A percentile compares a stretch with the other conserved stretches of the same genome.
Conservation (phyloP, 306 rosid species). For the Prunus mongolica region DNA sequence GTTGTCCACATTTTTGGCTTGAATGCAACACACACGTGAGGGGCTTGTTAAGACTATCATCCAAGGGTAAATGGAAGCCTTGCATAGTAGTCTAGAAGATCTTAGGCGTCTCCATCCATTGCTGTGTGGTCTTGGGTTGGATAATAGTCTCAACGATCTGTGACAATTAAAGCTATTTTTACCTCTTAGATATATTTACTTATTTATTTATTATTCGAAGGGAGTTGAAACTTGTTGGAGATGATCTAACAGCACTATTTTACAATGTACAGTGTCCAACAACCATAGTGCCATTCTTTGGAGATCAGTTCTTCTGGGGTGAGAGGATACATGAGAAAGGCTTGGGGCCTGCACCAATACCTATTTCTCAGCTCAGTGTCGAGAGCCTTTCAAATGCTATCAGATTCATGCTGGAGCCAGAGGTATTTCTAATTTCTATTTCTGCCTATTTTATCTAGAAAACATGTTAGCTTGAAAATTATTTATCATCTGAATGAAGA, state of each 20-base stretch:
- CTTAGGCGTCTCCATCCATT: too few species aligned
- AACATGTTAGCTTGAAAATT: background rate
- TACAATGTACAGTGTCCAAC: conserved; percentile 76
- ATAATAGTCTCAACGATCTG: background rate
- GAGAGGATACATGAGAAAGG: conserved; percentile 73
- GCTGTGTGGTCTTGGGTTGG: too few species aligned
- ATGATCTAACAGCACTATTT: conserved; percentile 18
- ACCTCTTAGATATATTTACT: background rate
- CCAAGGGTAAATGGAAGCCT: background rate
- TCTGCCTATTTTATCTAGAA: background rate
- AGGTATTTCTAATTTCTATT: conserved; percentile 44
- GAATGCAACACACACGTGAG: background rate
- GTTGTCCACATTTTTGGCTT: background rate
- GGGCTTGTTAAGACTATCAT: background rate
- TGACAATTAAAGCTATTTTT: background rate
- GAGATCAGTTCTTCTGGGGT: conserved; percentile 99
- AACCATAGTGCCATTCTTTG: conserved; percentile 91
- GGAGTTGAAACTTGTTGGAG: background rate
- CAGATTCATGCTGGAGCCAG: conserved; percentile 86
- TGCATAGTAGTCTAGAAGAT: background rate
- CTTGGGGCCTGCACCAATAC: conserved; percentile 79
- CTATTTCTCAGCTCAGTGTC: conserved; percentile 61
- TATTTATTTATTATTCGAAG: too few species aligned
- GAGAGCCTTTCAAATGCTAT: conserved; percentile 72
- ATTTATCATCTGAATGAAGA: background rate